A percentile compares a stretch with the other conserved stretches of the same genome.
These are phyloP conservation scores for Litsea cubeba DNA, from an alignment of 164 flowering plant genomes.

Conservation along the genomic window DNA sequence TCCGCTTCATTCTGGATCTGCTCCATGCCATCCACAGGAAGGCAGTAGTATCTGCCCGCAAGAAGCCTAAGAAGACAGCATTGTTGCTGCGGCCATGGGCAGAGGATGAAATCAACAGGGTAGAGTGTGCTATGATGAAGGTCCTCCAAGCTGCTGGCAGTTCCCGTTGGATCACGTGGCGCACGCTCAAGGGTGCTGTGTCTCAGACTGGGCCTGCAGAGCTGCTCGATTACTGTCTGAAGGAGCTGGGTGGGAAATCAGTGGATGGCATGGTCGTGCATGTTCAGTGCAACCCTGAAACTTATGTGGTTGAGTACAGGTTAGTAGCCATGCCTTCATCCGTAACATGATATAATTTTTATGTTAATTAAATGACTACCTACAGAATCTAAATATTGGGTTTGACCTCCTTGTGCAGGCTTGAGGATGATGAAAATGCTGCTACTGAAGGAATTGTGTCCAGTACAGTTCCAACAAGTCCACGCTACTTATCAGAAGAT, in stretches of 20 bases:
- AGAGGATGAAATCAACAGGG: slow-evolving; percentile 43
- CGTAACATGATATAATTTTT: background rate
- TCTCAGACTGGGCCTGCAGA: slow-evolving; percentile 48
- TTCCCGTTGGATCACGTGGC: slow-evolving; percentile 63
- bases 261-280: slow-evolving; percentile 41
- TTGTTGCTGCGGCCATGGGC: slow-evolving; percentile 42
- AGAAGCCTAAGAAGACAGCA: slow-evolving; percentile 20
- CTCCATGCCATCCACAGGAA: slow-evolving; percentile 32
- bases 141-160: slow-evolving; percentile 55
- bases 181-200: slow-evolving; percentile 64
- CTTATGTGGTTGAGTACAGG: slow-evolving; percentile 60
- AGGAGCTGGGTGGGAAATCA: slow-evolving; percentile 51
- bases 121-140: slow-evolving; percentile 56
- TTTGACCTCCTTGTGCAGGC: slow-evolving; percentile 1
- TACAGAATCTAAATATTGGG: background rate
- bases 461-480: background rate
- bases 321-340: slow-evolving; percentile 6
- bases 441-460: too few relatives aligned
- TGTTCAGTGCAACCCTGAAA: slow-evolving; percentile 38
- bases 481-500: slow-evolving; percentile 33
- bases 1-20: slow-evolving; percentile 41
- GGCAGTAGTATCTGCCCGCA: slow-evolving; percentile 8
- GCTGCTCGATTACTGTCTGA: slow-evolving; percentile 65
- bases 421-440: background rate
- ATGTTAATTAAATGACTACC: background rate